These are phyloP conservation scores for Mychonastes homosphaera DNA, from an alignment of 139 green algal species.

Conservation along the genomic window DNA sequence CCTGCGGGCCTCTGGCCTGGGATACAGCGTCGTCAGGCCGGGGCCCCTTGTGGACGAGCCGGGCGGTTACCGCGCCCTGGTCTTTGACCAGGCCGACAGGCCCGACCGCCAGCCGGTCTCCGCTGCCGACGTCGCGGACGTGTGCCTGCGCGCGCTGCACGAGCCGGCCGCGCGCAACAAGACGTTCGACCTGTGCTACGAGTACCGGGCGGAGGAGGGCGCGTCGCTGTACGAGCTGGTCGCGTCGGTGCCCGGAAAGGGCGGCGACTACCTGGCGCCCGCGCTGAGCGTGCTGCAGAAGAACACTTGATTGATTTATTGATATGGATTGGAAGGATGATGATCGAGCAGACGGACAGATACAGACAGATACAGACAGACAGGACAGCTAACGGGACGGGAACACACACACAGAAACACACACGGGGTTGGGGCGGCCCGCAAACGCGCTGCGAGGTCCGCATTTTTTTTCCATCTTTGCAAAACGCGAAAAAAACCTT, in stretches of 20 bases:
- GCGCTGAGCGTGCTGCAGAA: constrained; percentile 64
- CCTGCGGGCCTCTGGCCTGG: constrained; percentile 74
- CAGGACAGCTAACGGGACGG: no score
- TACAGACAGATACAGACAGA: no score
- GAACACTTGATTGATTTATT: constrained; percentile 61
- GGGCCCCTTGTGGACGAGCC: constrained; percentile 67
- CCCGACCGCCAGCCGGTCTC: constrained; percentile 70
- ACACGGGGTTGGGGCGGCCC: no score
- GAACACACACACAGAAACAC: no score
- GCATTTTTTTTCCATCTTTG: no score
- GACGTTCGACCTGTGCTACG: constrained; percentile 94
- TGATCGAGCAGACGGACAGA: no score
- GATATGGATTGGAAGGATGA: no score
- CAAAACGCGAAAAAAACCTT: no score
- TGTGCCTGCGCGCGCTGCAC: constrained; percentile 77
- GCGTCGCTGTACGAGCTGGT: constrained; percentile 78
- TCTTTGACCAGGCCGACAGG: constrained; percentile 88
- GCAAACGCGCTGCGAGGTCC: no score
- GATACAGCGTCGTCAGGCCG: constrained; percentile 90
- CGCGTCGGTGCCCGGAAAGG: constrained; percentile 61
- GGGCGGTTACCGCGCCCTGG: constrained; percentile 87
- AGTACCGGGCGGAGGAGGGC: constrained; percentile 51
- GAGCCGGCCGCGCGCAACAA: constrained; percentile 81
- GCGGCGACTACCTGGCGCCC: constrained; percentile 66
- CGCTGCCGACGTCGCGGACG: constrained; percentile 93